Conservation (phyloP, 805 yeast species). For the Komagataella populi region DNA sequence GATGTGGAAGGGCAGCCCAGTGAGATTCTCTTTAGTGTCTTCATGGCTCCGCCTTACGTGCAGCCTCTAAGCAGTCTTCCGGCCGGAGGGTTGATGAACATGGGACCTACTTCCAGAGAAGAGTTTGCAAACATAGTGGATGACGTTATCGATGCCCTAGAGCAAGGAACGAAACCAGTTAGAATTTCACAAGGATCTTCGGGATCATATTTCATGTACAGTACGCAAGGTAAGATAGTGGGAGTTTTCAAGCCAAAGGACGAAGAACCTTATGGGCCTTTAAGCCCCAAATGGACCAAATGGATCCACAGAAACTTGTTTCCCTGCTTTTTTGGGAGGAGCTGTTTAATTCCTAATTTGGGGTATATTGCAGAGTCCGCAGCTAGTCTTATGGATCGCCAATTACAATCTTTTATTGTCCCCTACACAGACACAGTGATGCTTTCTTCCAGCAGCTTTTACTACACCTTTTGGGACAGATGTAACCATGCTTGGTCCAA, state of each 20-base stretch:
- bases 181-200: constrained; percentile 55
- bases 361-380: constrained; percentile 67
- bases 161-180: constrained; percentile 27
- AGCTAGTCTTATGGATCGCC: constrained; percentile 51
- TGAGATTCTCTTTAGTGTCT: constrained; percentile 43
- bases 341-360: constrained; percentile 58
- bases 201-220: constrained; percentile 51
- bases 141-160: constrained; percentile 32
- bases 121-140: constrained; percentile 26
- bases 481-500: constrained; percentile 8
- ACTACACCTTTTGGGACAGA: constrained; percentile 36
- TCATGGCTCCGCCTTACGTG: constrained; percentile 24
- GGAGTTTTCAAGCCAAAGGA: constrained; percentile 71
- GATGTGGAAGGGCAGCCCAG: background rate
- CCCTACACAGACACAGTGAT: constrained; percentile 51
- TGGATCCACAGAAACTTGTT: constrained; percentile 66
- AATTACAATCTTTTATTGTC: constrained; percentile 43
- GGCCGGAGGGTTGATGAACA: background rate
- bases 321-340: constrained; percentile 66
- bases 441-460: constrained; percentile 34
- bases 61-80: constrained; percentile 17
- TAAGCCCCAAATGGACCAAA: constrained; percentile 70
- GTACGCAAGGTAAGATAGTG: constrained; percentile 20
- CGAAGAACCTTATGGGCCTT: constrained; percentile 70
- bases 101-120: constrained; percentile 5